Percentiles rank a stretch among this genome's conserved stretches.
phyloP scores from a whole-genome alignment of 78 protist genomes.

The Tieghemostelium lacteum region DNA sequence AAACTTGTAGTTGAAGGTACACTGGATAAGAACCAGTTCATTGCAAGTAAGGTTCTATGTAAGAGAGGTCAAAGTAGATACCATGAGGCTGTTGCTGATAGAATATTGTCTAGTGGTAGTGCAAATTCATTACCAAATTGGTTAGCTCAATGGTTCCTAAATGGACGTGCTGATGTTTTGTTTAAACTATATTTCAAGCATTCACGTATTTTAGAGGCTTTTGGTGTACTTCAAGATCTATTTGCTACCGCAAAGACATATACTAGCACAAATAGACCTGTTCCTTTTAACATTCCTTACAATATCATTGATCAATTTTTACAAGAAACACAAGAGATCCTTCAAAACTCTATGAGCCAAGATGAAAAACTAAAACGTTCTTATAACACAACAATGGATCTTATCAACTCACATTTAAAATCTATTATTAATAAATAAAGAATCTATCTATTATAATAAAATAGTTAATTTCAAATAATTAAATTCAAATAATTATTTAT shows the following conservation, averaged over 20 bases:
- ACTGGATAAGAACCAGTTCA: conserved; percentile 10
- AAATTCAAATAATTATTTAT: too few species aligned
- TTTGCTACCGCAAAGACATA: background rate
- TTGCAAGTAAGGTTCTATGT: conserved; percentile 8
- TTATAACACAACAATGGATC: too few species aligned
- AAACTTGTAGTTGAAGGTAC: conserved; percentile 22
- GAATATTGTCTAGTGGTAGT: background rate
- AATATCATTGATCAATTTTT: conserved; percentile 24
- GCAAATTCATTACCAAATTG: conserved; percentile 11
- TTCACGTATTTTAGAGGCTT: conserved; percentile 19
- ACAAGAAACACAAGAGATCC: too few species aligned
- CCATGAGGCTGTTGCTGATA: conserved; percentile 34
- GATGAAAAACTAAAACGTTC: too few species aligned
- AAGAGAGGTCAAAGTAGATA: conserved; percentile 25
- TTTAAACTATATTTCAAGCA: conserved; percentile 34
- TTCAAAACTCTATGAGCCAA: too few species aligned
- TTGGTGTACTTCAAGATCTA: background rate
- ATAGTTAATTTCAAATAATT: too few species aligned
- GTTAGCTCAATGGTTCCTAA: conserved; percentile 36
- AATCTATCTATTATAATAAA: too few species aligned
- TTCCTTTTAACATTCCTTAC: background rate
- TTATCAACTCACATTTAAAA: too few species aligned
- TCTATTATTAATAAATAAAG: too few species aligned
- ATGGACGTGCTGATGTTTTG: conserved; percentile 3
- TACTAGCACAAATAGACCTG: background rate